Base-by-base conservation (phyloP, 2,329 filamentous ascomycete genomes). In the Aureobasidium subglaciale region DNA sequence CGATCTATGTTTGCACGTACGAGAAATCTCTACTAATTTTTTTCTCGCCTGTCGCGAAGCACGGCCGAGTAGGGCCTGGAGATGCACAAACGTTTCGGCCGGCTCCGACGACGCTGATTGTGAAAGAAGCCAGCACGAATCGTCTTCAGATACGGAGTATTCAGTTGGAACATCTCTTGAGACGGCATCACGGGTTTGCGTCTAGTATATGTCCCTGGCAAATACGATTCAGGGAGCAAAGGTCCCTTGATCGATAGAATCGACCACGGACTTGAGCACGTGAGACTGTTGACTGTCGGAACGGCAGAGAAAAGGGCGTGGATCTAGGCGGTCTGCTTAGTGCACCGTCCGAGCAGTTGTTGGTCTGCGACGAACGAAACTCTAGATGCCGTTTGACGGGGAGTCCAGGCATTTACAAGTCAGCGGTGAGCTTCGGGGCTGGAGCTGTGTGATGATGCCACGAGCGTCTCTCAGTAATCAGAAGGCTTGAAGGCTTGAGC, bases 51-150 rank as follows among this genome's bases (percentile, higher is more conserved):
- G 46, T 38, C 20, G 46, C 46, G 35, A 50, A 52, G 48, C 48
- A 40, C 48, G 48, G 48, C 48, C 48, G 48, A 52, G 35, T 11
- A 40, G 48, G 35, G 48, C 35, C 48, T 52, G 34, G 48, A 41
- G 32, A 16, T 52, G 8, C 8, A 25, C 38, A 29, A 46, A 40
- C 48, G 35, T 52, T 41, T 52, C 48, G 48, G 48, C 48, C 48
- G 35, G 48, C 48, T 52, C 48, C 48, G 48, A 52, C 18, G 37
- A 30, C 35, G 34, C 9, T 37, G 45, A 11, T 5, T 50, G 9
- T 10, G 25, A 35, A 4, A 20, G 7, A 15, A 20, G 13, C 2
- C 24, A 50, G n/a, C 34, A 50, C 18, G n/a, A 24, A 27, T 18
- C 22, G 8, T 18, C 34, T 29, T 18, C 34, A 22, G 16, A 37